These are phyloP conservation scores for Pleurotus citrinopileatus DNA, from an alignment of 768 basidiomycete species.

Conservation along the genomic window DNA sequence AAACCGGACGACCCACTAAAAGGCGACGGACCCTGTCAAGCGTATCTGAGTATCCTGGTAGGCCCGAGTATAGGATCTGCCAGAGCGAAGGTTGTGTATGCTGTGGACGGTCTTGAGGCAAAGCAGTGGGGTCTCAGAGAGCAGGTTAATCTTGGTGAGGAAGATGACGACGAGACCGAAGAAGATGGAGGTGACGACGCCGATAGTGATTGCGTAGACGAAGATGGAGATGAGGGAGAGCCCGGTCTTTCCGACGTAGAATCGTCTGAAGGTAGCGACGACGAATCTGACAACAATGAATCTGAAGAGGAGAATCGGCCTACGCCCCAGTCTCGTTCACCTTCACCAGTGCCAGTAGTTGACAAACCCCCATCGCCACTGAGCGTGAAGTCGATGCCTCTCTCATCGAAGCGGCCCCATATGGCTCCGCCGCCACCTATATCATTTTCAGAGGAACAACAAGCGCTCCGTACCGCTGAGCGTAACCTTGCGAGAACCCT, in stretches of 20 bases:
- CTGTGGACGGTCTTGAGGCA: conserved; percentile 61
- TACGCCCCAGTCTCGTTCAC: conserved; percentile 15
- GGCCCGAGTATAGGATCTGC: conserved; percentile 65
- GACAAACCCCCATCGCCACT: conserved; percentile 2
- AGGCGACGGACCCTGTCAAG: conserved; percentile 24
- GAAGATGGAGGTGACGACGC: conserved; percentile 23
- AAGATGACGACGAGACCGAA: conserved; percentile 21
- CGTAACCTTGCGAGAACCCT: conserved; percentile 31
- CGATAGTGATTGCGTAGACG: too few relatives aligned
- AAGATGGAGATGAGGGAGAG: conserved; percentile 15
- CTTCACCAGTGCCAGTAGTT: background rate
- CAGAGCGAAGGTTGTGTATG: conserved; percentile 58
- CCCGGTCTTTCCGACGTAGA: conserved; percentile 13
- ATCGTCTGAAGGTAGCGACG: conserved; percentile 4
- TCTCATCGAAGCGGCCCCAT: background rate
- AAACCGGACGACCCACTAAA: background rate
- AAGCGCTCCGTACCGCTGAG: conserved; percentile 27
- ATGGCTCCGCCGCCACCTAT: background rate
- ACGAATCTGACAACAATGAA: background rate
- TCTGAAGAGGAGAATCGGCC: background rate
- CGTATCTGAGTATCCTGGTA: conserved; percentile 60
- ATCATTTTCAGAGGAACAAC: conserved; percentile 24
- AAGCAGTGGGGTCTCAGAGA: conserved; percentile 37
- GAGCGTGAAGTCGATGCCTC: conserved; percentile 3
- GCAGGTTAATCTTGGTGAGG: conserved; percentile 26